Base-by-base conservation (phyloP, 139 green algal genomes). In the Volvox reticuliferus region DNA sequence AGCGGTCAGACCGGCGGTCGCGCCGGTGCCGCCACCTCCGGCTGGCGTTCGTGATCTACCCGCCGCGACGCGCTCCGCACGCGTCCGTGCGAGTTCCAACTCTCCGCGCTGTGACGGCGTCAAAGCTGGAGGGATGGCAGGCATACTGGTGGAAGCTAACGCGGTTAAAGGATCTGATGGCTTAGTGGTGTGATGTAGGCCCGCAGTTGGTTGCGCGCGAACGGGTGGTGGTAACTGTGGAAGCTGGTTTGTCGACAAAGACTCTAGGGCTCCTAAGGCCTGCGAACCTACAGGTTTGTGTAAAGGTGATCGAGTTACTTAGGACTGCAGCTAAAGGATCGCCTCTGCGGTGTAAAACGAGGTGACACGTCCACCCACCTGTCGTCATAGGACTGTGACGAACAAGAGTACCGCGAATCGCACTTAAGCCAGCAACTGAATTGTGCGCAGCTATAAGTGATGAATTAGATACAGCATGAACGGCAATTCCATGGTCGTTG, bases 1-100 rank as follows among this genome's bases (percentile, higher is more conserved):
- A n/a, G 76, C 76, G 78, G 36, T 67, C 16, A 24, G 12, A 17
- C 14, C 78, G n/a, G 78, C 78, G 12, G 30, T 61, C 22, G 76
- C n/a, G 14, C n/a, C 75, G 17, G 2, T 22, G 16, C 28, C 24
- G 33, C 44, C 85, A 14, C 71, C 24, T 2, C 3, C 1, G 28
- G 26, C 36, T 19, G 35, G 24, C 80, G 21, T 33, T 9, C 71
- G 17, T 26, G 61, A 82, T 18, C 93, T 85, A 20, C 92, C 92
- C 16, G 93, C 87, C 33, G 92, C 92, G 22, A 93, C 94, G 12
- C 91, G 89, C 32, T 95, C 79, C 2, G 92, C 94, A 1, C 94
- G 83, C 22, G 84, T 30, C 24, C 91, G 68, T 0, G 94, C 94
- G 24, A 94, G 88, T 71, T 94, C 92, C 28, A 96, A 89, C 81